Evolutionary conservation across 257 asterid species (phyloP).

Genomic region (Ilex asprella): DNA sequence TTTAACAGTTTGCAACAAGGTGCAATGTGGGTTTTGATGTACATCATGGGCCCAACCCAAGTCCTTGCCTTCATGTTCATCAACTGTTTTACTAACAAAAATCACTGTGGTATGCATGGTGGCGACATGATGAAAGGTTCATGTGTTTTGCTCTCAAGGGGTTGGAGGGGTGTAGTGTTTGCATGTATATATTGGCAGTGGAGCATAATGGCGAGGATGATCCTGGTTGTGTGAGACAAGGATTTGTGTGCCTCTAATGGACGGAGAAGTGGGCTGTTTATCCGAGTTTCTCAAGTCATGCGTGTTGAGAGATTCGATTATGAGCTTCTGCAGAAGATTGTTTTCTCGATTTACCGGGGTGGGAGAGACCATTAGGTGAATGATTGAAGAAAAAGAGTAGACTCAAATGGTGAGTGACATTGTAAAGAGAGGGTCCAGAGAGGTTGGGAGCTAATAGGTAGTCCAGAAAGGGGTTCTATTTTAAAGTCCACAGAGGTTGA

Average conservation of each 20-base stretch:
- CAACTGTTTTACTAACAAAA: not conserved
- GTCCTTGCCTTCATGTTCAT: not conserved
- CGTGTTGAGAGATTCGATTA: not conserved
- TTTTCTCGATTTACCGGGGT: too few species aligned
- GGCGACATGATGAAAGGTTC: constrained; percentile 1
- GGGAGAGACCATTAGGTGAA: too few species aligned
- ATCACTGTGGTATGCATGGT: not conserved
- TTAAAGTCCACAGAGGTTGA: too few species aligned
- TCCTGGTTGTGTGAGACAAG: not conserved
- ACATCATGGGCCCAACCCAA: too few species aligned
- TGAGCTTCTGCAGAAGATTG: not conserved
- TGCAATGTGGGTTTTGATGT: too few species aligned
- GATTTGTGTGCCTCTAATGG: not conserved
- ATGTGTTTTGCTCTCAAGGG: too few species aligned
- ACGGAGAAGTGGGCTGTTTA: not conserved
- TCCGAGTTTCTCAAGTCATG: not conserved
- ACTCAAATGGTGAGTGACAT: not conserved
- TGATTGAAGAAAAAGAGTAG: not conserved
- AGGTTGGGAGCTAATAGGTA: too few species aligned
- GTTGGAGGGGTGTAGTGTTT: constrained; percentile 13
- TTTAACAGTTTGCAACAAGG: too few species aligned
- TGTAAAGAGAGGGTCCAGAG: too few species aligned
- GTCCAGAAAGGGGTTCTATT: too few species aligned
- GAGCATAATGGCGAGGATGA: too few species aligned
- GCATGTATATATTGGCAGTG: too few species aligned